These are phyloP conservation scores for Acanthamoeba castellanii DNA, from an alignment of 208 protist species.

Conservation along the genomic window DNA sequence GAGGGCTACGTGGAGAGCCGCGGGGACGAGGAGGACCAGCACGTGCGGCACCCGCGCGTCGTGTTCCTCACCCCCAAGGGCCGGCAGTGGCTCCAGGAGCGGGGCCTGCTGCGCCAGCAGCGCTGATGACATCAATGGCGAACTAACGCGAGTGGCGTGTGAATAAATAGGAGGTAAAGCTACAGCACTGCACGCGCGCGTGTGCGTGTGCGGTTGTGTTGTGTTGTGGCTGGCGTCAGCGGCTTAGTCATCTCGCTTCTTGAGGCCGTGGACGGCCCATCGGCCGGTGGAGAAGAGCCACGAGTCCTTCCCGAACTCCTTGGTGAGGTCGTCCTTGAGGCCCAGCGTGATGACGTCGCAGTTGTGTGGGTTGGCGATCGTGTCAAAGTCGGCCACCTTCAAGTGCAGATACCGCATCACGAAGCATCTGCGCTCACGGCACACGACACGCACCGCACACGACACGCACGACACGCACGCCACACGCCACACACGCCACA, in stretches of 20 bases:
- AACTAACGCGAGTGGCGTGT: too few relatives aligned
- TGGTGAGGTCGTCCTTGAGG: constrained; percentile 40
- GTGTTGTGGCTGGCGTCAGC: too few relatives aligned
- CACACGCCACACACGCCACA: too few relatives aligned
- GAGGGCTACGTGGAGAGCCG: constrained; percentile 33
- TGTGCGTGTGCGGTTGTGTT: too few relatives aligned
- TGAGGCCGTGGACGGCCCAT: constrained; percentile 55
- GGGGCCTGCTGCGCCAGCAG: not conserved
- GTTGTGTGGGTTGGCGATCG: constrained; percentile 55
- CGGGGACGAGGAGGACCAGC: constrained; percentile 9
- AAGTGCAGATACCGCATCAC: constrained; percentile 56
- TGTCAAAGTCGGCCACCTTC: constrained; percentile 36
- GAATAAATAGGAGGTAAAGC: too few relatives aligned
- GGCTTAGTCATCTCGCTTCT: not conserved
- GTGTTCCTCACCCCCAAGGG: constrained; percentile 46
- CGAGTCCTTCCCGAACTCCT: constrained; percentile 36
- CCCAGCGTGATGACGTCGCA: constrained; percentile 55
- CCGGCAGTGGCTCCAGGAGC: constrained; percentile 12
- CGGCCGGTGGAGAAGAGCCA: constrained; percentile 65
- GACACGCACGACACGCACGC: not conserved
- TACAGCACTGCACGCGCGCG: too few relatives aligned
- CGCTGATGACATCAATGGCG: too few relatives aligned
- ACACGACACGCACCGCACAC: not conserved
- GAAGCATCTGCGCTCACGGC: not conserved
- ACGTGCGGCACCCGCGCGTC: constrained; percentile 22